phyloP scores from a whole-genome alignment of 2,329 filamentous ascomycete species.

The Pseudophaeomoniella oleicola region DNA sequence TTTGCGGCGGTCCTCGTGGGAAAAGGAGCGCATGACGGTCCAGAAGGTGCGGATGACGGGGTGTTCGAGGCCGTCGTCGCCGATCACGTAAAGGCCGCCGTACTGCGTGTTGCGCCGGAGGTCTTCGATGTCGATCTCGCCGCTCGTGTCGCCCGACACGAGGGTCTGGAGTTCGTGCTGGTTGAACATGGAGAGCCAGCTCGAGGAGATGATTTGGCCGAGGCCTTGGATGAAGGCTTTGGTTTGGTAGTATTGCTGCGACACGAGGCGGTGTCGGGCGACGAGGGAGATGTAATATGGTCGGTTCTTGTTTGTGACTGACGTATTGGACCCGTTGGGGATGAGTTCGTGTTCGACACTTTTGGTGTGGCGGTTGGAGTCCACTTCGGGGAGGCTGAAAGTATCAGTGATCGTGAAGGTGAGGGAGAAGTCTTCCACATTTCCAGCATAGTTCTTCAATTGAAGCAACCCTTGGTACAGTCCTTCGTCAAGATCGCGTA shows the following conservation, averaged over 20 bases:
- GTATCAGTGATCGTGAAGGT: slow-evolving; percentile 81
- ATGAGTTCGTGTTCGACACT: slow-evolving; percentile 63
- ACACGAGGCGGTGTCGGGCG: slow-evolving; percentile 69
- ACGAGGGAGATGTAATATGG: slow-evolving; percentile 91
- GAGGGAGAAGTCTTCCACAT: slow-evolving; percentile 40
- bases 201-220: slow-evolving; percentile 72
- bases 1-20: slow-evolving; percentile 63
- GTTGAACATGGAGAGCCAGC: slow-evolving; percentile 98
- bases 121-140: slow-evolving; percentile 76
- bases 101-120: slow-evolving; percentile 73
- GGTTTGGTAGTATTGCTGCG: slow-evolving; percentile 69
- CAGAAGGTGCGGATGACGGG: slow-evolving; percentile 78
- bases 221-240: slow-evolving; percentile 77
- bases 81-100: slow-evolving; percentile 74
- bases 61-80: slow-evolving; percentile 79
- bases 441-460: slow-evolving; percentile 69
- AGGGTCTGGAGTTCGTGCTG: slow-evolving; percentile 87
- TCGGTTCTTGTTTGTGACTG: slow-evolving; percentile 83
- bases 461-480: slow-evolving; percentile 73
- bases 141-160: slow-evolving; percentile 67
- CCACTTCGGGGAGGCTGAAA: slow-evolving; percentile 17
- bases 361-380: slow-evolving; percentile 31
- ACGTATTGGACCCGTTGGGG: slow-evolving; percentile 57
- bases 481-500: slow-evolving; percentile 79
- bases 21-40: slow-evolving; percentile 66